A percentile compares a stretch with the other conserved stretches of the same genome.
Conservation (phyloP, 2,329 filamentous ascomycete genomes). For the Epichloe amarillans region DNA sequence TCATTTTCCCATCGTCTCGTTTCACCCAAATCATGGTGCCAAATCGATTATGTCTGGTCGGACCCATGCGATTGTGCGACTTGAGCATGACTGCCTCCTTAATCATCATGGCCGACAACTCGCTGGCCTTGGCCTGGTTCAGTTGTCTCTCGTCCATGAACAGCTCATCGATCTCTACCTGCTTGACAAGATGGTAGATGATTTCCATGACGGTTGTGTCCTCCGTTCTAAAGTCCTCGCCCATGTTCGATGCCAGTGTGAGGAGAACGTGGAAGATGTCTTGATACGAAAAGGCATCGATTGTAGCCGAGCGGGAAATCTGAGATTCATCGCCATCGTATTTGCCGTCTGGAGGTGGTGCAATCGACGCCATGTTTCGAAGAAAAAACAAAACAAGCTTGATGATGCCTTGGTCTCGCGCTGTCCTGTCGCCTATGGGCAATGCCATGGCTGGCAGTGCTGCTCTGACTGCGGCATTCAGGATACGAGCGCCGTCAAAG, state of each 20-base stretch:
- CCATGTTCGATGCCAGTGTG: slow-evolving; percentile 82
- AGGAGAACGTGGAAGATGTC: slow-evolving; percentile 78
- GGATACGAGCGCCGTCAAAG: slow-evolving; percentile 61
- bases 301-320: slow-evolving; percentile 73
- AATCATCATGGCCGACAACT: slow-evolving; percentile 60
- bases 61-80: slow-evolving; percentile 62
- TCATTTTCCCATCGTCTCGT: slow-evolving; percentile 69
- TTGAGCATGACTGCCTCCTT: slow-evolving; percentile 78
- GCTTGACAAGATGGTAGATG: slow-evolving; percentile 84
- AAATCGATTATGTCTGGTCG: slow-evolving; percentile 83
- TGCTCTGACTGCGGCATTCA: slow-evolving; percentile 68
- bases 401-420: slow-evolving; percentile 82
- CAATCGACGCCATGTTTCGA: slow-evolving; percentile 77
- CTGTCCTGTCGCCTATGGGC: slow-evolving; percentile 58
- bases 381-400: slow-evolving; percentile 81
- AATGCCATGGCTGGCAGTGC: slow-evolving; percentile 78
- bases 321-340: slow-evolving; percentile 83
- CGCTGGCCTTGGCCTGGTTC: slow-evolving; percentile 53
- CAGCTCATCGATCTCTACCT: slow-evolving; percentile 68
- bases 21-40: slow-evolving; percentile 97
- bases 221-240: slow-evolving; percentile 81
- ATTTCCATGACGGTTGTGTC: slow-evolving; percentile 86
- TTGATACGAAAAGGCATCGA: slow-evolving; percentile 81
- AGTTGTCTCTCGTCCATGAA: slow-evolving; percentile 72
- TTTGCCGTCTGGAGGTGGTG: slow-evolving; percentile 56